These are phyloP conservation scores for Peronospora farinosa DNA, from an alignment of 352 stramenopile genomes.

Conservation along the genomic window DNA sequence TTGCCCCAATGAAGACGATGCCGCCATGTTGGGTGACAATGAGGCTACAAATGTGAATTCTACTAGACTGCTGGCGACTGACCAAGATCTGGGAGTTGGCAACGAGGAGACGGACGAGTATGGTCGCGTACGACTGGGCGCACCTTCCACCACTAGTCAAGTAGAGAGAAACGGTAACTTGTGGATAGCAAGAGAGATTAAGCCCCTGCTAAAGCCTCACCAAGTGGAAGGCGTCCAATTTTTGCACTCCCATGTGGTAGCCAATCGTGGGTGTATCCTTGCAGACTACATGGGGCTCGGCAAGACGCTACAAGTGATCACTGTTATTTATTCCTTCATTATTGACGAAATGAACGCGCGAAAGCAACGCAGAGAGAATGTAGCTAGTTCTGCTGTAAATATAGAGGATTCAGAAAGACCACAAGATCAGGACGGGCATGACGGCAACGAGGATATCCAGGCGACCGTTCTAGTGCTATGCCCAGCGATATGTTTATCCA, in stretches of 20 bases:
- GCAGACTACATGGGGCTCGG: conserved; percentile 88
- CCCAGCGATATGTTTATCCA: conserved; percentile 94
- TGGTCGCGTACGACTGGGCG: conserved; percentile 43
- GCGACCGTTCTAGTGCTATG: conserved; percentile 88
- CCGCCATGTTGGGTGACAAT: conserved; percentile 23
- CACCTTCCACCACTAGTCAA: conserved; percentile 4
- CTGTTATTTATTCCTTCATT: conserved; percentile 78
- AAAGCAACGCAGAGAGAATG: conserved; percentile 3
- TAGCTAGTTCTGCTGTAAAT: neutral
- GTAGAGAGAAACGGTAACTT: conserved; percentile 19
- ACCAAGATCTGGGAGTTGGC: conserved; percentile 13
- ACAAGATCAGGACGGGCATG: neutral
- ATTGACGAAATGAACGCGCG: conserved; percentile 37
- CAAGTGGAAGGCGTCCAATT: conserved; percentile 72
- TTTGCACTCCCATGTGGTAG: conserved; percentile 46
- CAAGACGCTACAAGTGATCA: conserved; percentile 86
- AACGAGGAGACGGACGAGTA: conserved; percentile 42
- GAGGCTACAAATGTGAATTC: conserved; percentile 41
- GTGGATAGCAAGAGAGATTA: conserved; percentile 74
- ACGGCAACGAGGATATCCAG: conserved; percentile 11
- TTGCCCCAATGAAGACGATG: conserved; percentile 55
- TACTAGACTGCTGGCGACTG: conserved; percentile 30
- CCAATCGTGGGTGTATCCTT: conserved; percentile 71
- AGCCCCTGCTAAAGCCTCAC: conserved; percentile 68
- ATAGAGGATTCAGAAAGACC: neutral